Base-by-base conservation (phyloP, 2,329 filamentous ascomycete genomes). In the Madurella mycetomatis region DNA sequence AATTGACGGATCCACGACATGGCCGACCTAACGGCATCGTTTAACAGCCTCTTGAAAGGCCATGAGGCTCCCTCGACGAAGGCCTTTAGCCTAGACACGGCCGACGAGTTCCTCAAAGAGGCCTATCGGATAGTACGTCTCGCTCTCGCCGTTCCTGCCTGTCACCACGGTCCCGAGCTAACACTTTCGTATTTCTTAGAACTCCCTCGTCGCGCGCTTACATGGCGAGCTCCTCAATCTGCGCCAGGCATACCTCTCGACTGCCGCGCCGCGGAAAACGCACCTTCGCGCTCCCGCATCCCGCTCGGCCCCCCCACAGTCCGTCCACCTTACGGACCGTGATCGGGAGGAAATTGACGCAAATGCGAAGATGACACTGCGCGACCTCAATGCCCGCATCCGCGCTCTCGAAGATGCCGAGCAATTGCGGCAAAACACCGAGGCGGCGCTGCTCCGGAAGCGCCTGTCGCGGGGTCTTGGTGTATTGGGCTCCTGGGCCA, bases 41-140 rank as follows among this genome's bases (percentile, higher is more conserved):
- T 92, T 72, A 85, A 90, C 68, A 76, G 85, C 68, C 77, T 87
- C 45, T 78, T 92, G 19, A 79, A 79, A 64, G 73, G 78, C 62
- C 81, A 82, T 58, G 73, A 81, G 70, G 78, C 79, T 43, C 73
- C 74, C 30, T 72, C 76, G 8, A 76, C 79, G 12, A 72, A 66
- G 50, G 65, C 66, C 59, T 76, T 76, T 60, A 74, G 69, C 53
- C 64, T 76, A 47, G 74, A 80, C 60, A 78, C 72, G 62, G 80
- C 94, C 48, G 89, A 96, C 69, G 87, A 88, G 65, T 99, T 97
- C 68, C 76, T 97, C 34, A 91, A 92, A 67, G 92, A 97, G 73
- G 94, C 94, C 50, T 94, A 95, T 73, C 84, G 87, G 68, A 96
- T 97, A 70, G 92, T 95, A 75, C 66, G 80, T 63, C 60, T 9